Conservation (phyloP, 192 early-diverging fungal species). For the Coemansia sp. region DNA sequence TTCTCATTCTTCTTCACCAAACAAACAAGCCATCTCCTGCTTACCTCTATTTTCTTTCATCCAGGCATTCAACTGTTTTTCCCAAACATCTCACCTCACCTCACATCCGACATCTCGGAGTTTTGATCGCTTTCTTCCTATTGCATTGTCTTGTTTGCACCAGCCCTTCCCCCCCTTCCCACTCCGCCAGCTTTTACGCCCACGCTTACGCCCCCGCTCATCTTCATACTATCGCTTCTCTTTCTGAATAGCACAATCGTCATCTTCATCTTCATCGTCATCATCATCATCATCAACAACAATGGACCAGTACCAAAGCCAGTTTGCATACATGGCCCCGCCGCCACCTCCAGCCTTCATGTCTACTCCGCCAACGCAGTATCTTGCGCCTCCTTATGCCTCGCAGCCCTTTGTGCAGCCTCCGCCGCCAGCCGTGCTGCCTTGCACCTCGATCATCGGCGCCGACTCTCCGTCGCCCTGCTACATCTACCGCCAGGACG, state of each 20-base stretch:
- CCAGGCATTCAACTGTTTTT: too few species aligned
- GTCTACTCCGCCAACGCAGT: conserved; percentile 14
- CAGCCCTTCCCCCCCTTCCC: too few species aligned
- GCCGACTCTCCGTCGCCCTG: conserved; percentile 28
- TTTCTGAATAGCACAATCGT: neutral
- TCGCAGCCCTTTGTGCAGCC: neutral
- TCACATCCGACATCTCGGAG: too few species aligned
- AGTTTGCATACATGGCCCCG: conserved; percentile 41
- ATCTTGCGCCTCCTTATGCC: conserved; percentile 1
- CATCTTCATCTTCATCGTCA: neutral
- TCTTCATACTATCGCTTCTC: neutral
- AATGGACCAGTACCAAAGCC: conserved; percentile 51
- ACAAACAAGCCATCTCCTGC: too few species aligned
- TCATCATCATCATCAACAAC: neutral
- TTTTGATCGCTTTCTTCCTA: too few species aligned
- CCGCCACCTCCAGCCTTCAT: conserved; percentile 39
- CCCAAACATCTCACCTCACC: too few species aligned
- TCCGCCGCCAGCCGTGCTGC: conserved; percentile 5
- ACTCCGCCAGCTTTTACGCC: too few species aligned
- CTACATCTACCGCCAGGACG: conserved; percentile 48
- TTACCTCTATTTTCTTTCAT: too few species aligned
- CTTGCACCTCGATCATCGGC: conserved; percentile 10
- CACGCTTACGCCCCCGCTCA: too few species aligned
- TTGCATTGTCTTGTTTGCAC: too few species aligned
- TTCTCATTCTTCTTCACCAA: neutral